phyloP scores from a whole-genome alignment of 208 protist species.

The Angomonas deanei region DNA sequence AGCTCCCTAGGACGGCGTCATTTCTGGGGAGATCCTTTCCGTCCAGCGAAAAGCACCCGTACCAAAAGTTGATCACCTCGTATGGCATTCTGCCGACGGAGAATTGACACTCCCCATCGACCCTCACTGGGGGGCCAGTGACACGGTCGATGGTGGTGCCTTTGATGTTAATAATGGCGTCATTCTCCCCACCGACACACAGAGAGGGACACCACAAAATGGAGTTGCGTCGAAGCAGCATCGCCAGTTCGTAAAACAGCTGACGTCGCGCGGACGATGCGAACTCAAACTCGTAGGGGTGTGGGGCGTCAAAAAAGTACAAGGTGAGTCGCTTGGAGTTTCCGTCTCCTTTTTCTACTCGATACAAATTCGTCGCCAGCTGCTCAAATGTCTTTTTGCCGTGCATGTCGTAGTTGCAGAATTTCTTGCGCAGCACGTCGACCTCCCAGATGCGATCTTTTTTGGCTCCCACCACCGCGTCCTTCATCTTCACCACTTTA shows the following conservation, averaged over 20 bases:
- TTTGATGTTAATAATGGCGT: conserved; percentile 47
- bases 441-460: conserved; percentile 72
- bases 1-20: conserved; percentile 46
- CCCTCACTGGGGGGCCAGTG: conserved; percentile 10
- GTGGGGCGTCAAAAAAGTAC: conserved; percentile 65
- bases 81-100: conserved; percentile 68
- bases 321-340: conserved; percentile 44
- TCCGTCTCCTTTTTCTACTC: conserved; percentile 45
- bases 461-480: conserved; percentile 9
- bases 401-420: conserved; percentile 45
- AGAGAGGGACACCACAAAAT: conserved; percentile 75
- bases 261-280: conserved; percentile 36
- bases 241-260: conserved; percentile 68
- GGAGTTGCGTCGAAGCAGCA: conserved; percentile 49
- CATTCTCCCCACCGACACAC: conserved; percentile 47
- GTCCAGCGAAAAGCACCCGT: conserved; percentile 68
- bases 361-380: conserved; percentile 41
- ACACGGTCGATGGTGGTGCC: conserved; percentile 68
- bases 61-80: conserved; percentile 80
- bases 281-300: conserved; percentile 73
- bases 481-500: conserved; percentile 50
- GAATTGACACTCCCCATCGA: conserved; percentile 46
- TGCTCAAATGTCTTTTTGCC: conserved; percentile 49
- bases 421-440: conserved; percentile 45
- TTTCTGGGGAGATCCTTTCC: conserved; percentile 34